Percentiles rank a stretch among this genome's conserved stretches.
Evolutionary conservation across 495 filamentous ascomycete genomes (phyloP).

Genomic region (Aspergillus bridgeri): DNA sequence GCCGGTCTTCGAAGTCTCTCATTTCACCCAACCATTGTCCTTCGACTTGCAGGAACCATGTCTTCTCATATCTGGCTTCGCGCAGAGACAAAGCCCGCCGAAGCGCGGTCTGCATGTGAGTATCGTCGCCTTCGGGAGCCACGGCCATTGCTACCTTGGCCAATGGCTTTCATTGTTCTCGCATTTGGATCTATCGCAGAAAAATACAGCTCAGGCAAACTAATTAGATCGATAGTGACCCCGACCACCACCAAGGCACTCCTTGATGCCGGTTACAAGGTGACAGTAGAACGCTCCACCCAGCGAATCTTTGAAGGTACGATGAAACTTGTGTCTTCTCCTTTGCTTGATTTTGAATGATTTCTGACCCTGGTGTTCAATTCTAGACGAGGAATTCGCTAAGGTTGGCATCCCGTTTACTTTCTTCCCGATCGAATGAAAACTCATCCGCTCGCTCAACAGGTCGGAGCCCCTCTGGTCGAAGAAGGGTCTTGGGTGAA

Average conservation of each 20-base stretch:
- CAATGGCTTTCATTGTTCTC: neutral
- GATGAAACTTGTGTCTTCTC: neutral
- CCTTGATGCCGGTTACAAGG: conserved; percentile 76
- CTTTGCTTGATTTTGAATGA: neutral
- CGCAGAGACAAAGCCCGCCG: conserved; percentile 48
- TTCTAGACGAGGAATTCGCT: conserved; percentile 51
- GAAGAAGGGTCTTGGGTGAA: conserved; percentile 74
- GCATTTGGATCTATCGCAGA: neutral
- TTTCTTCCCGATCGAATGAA: neutral
- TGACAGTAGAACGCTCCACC: conserved; percentile 77
- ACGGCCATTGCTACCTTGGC: neutral
- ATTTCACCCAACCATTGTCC: conserved; percentile 13
- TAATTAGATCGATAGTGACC: conserved; percentile 41
- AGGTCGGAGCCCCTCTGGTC: conserved; percentile 71
- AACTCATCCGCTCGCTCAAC: conserved; percentile 8
- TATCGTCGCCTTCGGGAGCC: conserved; percentile 11
- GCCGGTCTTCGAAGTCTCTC: neutral
- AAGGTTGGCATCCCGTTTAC: conserved; percentile 27
- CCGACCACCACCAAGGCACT: conserved; percentile 74
- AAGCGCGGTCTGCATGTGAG: conserved; percentile 48
- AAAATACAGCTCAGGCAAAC: neutral
- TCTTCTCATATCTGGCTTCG: conserved; percentile 46
- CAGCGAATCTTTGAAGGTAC: conserved; percentile 81
- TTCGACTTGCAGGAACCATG: conserved; percentile 24
- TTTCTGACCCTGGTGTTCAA: conserved; percentile 3